Base-by-base conservation (phyloP, 768 basidiomycete species). In the Butyriboletus loyo region DNA sequence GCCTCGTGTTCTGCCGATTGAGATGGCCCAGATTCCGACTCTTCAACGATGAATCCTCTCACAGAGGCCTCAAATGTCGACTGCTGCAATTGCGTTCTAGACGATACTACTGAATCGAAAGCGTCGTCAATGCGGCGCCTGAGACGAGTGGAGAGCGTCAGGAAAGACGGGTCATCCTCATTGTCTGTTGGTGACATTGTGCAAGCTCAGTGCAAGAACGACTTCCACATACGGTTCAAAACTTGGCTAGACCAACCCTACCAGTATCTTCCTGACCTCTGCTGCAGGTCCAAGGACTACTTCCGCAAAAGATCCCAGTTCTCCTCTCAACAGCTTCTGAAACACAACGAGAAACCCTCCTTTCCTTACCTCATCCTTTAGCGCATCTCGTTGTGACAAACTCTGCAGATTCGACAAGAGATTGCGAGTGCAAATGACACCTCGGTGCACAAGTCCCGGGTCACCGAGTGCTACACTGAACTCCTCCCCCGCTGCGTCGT, bases 381-480 rank as follows among this genome's bases (percentile, higher is more conserved):
- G 66, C 49, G 68, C 66, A 46, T 74, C 73, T 37, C 73, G 70
- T 21, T 68, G 64, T 7, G 64, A 64, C 25, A 65, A 60, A 52
- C 78, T 73, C 21, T 75, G 62, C 10, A 82, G 67, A 51, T 76
- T 79, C 15, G 73, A 62, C 55, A 76, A 75, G 37, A 94, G 66
- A 63, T 91, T 92, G 34, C 76, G 73, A 22, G 86, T 71, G 62
- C 87, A 88, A n/a, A 92, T 77, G 0, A 88, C 78, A 1, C 85
- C 92, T 25, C 94, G 83, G 65, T 92, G 86, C 11, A 87, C 76
- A 36, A 93, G 77, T 10, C 87, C 89, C 0, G 80, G 74, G 59
- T 87, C 72, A 13, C 70, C 49, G 7, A 24, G 24, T 47, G 10
- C 63, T 5, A 50, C 55, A 6, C 52, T 54, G 7, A 72, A 72